A percentile compares a stretch with the other conserved stretches of the same genome.
Evolutionary conservation across 805 yeast species (phyloP).

Genomic region (Ogataea trehaloabstinens): DNA sequence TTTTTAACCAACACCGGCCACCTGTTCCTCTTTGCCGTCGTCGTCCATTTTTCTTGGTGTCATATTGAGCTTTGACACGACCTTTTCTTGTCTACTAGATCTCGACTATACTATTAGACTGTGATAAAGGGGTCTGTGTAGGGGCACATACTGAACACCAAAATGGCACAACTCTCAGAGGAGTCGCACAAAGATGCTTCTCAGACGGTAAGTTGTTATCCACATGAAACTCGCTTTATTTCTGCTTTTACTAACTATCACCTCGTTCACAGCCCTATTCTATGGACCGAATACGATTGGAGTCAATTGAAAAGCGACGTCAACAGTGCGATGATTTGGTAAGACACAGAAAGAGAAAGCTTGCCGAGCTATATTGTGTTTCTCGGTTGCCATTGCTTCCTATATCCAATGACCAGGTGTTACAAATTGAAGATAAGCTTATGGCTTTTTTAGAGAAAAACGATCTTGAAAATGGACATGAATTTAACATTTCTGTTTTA

Average conservation of each 20-base stretch:
- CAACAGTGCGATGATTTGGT: slow-evolving; percentile 44
- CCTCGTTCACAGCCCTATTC: slow-evolving; percentile 18
- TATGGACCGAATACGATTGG: slow-evolving; percentile 43
- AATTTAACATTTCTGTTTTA: slow-evolving; percentile 34
- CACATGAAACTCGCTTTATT: not conserved
- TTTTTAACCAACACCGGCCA: not conserved
- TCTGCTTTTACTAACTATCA: not conserved
- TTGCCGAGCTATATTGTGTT: slow-evolving; percentile 61
- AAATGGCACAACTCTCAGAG: too few relatives aligned
- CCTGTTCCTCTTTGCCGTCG: not conserved
- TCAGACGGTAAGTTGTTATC: too few relatives aligned
- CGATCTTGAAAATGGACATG: slow-evolving; percentile 47
- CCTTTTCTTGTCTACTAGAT: not conserved
- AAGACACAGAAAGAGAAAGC: slow-evolving; percentile 51
- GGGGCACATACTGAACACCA: too few relatives aligned
- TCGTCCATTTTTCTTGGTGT: not conserved
- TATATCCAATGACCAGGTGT: slow-evolving; percentile 36
- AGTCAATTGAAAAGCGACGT: slow-evolving; percentile 44
- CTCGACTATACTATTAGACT: too few relatives aligned
- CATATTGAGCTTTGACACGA: not conserved
- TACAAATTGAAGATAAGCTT: slow-evolving; percentile 38
- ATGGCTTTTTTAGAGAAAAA: slow-evolving; percentile 49
- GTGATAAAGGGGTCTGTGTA: too few relatives aligned
- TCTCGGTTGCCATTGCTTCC: slow-evolving; percentile 50
- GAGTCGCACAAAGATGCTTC: too few relatives aligned